phyloP scores from a whole-genome alignment of 305 asterid species.

The Rubia peregrina region DNA sequence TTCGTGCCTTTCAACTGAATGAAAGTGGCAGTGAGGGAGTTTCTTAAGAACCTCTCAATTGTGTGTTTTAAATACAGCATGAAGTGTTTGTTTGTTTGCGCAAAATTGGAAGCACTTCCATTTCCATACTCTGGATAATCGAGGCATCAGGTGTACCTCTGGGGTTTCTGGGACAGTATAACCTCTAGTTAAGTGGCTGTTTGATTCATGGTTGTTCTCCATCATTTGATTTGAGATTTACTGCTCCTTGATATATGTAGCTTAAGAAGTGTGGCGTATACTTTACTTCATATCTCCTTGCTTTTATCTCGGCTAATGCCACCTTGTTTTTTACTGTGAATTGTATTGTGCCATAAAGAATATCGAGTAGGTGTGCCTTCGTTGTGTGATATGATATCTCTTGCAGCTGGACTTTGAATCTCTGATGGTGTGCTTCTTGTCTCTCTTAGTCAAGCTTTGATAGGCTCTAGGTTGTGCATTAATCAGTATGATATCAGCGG shows the following conservation, averaged over 20 bases:
- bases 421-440: background rate
- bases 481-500: background rate
- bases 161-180: background rate
- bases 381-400: background rate
- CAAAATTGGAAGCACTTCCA: background rate
- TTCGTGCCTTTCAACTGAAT: background rate
- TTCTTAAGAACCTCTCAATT: background rate
- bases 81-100: background rate
- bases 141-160: background rate
- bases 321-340: background rate
- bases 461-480: background rate
- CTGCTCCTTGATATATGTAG: background rate
- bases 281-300: background rate
- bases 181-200: background rate
- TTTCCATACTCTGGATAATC: background rate
- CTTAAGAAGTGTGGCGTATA: background rate
- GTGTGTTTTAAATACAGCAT: background rate
- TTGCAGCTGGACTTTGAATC: background rate
- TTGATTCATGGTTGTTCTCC: background rate
- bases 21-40: background rate
- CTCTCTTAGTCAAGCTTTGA: no score
- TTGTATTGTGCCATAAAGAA: background rate
- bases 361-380: background rate
- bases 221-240: background rate
- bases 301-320: background rate